Conservation (phyloP, 441 rosid genomes). For the Iberis amara region DNA sequence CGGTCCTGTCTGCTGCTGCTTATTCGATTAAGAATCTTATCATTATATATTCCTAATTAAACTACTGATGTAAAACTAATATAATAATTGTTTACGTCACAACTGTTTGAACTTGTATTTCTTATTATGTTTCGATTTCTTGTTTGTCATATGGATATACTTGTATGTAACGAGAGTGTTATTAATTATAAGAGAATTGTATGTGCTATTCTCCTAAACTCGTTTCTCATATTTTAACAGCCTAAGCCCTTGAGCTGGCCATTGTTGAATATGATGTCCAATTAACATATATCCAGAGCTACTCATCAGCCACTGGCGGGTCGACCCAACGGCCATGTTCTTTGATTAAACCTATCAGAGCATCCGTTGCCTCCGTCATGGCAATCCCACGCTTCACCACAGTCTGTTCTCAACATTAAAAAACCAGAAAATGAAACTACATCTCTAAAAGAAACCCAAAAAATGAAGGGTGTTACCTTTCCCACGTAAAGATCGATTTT, state of each 20-base stretch:
- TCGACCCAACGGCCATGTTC: conserved; percentile 94
- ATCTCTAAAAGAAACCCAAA: not conserved
- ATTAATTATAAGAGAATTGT: no score
- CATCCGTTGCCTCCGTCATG: conserved; percentile 81
- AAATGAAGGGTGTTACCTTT: conserved; percentile 41
- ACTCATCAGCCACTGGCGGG: conserved; percentile 63
- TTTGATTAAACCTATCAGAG: conserved; percentile 81
- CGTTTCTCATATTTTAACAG: no score
- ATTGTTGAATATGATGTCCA: no score
- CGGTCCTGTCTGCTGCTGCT: conserved; percentile 32
- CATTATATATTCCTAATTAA: not conserved
- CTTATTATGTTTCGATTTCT: no score
- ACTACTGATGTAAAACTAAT: no score
- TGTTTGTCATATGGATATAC: no score
- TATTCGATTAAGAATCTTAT: conserved; percentile 20
- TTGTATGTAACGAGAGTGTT: no score
- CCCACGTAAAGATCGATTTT: conserved; percentile 92
- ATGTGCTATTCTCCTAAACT: no score
- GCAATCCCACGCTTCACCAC: conserved; percentile 36
- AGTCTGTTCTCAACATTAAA: not conserved
- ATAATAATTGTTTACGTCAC: no score
- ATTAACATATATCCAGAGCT: not conserved
- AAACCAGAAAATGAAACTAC: not conserved
- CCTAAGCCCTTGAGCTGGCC: no score
- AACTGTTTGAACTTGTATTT: no score